phyloP scores from a whole-genome alignment of 2,329 filamentous ascomycete species.

The Juglanconis oblonga region DNA sequence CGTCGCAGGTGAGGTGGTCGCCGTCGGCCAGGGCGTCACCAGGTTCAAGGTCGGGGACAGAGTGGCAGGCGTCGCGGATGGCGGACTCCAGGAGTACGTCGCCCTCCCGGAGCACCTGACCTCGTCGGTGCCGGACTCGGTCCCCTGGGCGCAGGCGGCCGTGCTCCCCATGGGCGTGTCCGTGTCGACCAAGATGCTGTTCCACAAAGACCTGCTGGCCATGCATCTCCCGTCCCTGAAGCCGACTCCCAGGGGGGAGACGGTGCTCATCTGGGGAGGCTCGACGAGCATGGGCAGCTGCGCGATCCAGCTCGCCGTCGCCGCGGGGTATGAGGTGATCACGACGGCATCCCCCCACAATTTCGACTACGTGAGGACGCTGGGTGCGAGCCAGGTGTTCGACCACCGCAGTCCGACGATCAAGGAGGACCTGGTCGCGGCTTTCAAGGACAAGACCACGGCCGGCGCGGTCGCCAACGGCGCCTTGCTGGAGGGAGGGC shows the following conservation, averaged over 20 bases:
- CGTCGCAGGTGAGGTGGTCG: slow-evolving; percentile 32
- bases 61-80: slow-evolving; percentile 26
- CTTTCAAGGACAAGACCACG: slow-evolving; percentile 26
- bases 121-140: slow-evolving; percentile 20
- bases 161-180: slow-evolving; percentile 27
- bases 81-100: slow-evolving; percentile 27
- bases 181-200: slow-evolving; percentile 23
- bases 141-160: slow-evolving; percentile 25
- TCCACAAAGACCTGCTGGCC: slow-evolving; percentile 7
- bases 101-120: slow-evolving; percentile 21
- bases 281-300: slow-evolving; percentile 42
- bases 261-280: slow-evolving; percentile 47
- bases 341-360: slow-evolving; percentile 37
- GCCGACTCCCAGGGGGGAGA: slow-evolving; percentile 14
- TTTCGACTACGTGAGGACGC: slow-evolving; percentile 27
- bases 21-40: slow-evolving; percentile 27
- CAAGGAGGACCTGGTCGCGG: slow-evolving; percentile 26
- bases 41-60: slow-evolving; percentile 33
- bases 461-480: slow-evolving; percentile 31
- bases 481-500: slow-evolving; percentile 21
- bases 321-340: slow-evolving; percentile 41
- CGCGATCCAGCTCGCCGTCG: slow-evolving; percentile 40
- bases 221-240: slow-evolving; percentile 17
- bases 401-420: slow-evolving; percentile 25
- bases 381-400: slow-evolving; percentile 20